phyloP scores from a whole-genome alignment of 2,329 filamentous ascomycete genomes.

The Cercospora zeina region DNA sequence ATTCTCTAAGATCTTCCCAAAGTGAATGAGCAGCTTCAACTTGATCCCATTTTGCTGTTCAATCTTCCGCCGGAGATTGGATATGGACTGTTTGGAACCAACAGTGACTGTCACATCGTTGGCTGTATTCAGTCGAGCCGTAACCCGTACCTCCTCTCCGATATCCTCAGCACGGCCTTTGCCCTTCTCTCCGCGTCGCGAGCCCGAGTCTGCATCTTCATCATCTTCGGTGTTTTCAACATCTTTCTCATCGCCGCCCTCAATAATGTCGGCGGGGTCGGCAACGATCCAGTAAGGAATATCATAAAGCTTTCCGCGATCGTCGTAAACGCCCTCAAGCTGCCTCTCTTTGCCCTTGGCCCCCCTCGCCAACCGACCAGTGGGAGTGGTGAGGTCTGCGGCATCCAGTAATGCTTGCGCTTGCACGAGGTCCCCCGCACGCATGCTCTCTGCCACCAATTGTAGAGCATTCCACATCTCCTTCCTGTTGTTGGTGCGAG shows the following conservation, averaged over 20 bases:
- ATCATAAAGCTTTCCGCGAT: constrained; percentile 46
- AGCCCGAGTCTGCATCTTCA: constrained; percentile 15
- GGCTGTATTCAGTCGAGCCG: constrained; percentile 42
- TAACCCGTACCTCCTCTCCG: constrained; percentile 39
- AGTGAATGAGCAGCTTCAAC: constrained; percentile 71
- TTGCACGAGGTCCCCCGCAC: constrained; percentile 50
- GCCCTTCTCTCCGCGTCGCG: constrained; percentile 31
- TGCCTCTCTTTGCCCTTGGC: constrained; percentile 26
- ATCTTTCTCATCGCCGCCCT: constrained; percentile 38
- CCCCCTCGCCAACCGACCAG: constrained; percentile 38
- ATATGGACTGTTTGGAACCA: constrained; percentile 57
- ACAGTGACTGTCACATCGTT: constrained; percentile 43
- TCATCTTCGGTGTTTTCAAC: constrained; percentile 28
- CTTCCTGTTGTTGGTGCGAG: constrained; percentile 71
- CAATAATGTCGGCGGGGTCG: constrained; percentile 46
- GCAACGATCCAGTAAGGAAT: constrained; percentile 50
- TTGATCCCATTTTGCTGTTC: constrained; percentile 63
- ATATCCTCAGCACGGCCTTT: constrained; percentile 39
- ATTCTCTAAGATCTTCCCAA: constrained; percentile 77
- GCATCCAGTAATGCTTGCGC: constrained; percentile 81
- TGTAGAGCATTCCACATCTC: constrained; percentile 81
- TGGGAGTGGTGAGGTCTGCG: constrained; percentile 58
- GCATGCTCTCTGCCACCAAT: constrained; percentile 67
- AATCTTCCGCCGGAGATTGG: constrained; percentile 62
- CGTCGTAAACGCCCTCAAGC: constrained; percentile 46